These are phyloP conservation scores for Oryza punctata DNA, from an alignment of 176 grass and related monocot genomes.

Conservation along the genomic window DNA sequence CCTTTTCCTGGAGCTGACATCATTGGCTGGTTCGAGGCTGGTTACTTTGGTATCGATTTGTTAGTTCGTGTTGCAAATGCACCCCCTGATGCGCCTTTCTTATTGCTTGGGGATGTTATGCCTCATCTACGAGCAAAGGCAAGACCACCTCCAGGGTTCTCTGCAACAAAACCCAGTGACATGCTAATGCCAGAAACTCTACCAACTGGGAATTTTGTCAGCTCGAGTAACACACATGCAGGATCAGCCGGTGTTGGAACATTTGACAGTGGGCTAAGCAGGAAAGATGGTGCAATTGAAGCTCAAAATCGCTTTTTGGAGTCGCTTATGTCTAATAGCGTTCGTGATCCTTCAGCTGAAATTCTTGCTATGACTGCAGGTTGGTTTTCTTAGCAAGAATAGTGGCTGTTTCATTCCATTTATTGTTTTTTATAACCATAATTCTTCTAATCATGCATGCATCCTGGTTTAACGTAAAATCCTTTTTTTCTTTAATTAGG, in stretches of 20 bases:
- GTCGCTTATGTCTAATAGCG: constrained; percentile 85
- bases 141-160: constrained; percentile 92
- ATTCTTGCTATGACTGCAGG: constrained; percentile 59
- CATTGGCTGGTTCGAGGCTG: constrained; percentile 92
- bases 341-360: constrained; percentile 41
- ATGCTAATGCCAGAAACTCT: constrained; percentile 42
- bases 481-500: constrained; percentile 45
- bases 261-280: constrained; percentile 45
- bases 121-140: constrained; percentile 88
- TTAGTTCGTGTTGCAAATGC: constrained; percentile 67
- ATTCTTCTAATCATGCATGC: constrained; percentile 4
- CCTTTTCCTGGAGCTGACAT: constrained; percentile 95
- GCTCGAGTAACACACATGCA: constrained; percentile 42
- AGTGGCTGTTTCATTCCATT: constrained; percentile 24
- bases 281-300: constrained; percentile 57
- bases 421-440: background rate
- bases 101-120: constrained; percentile 95
- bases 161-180: constrained; percentile 55
- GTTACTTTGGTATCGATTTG: constrained; percentile 97
- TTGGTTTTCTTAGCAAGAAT: constrained; percentile 43
- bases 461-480: constrained; percentile 22
- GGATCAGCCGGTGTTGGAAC: constrained; percentile 56
- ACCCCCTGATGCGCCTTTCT: constrained; percentile 76
- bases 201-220: constrained; percentile 53
- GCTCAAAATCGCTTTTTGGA: constrained; percentile 88